A percentile compares a stretch with the other conserved stretches of the same genome.
Evolutionary conservation across 1,284 basidiomycete genomes (phyloP).

Genomic region (Heterobasidion parviporum): DNA sequence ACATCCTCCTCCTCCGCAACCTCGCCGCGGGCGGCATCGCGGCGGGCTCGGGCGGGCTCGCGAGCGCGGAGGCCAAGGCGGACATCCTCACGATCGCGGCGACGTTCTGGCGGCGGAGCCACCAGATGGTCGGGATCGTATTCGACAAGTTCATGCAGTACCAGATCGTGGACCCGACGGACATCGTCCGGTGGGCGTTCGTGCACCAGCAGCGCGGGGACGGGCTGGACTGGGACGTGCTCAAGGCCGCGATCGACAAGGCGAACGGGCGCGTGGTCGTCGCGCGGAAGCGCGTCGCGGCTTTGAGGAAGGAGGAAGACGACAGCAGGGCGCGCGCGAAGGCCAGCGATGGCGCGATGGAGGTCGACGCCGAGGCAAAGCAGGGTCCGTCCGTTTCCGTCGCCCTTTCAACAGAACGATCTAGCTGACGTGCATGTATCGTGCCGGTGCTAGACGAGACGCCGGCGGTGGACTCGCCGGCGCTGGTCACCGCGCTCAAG

Average conservation of each 20-base stretch:
- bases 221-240: conserved; percentile 74
- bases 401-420: conserved; percentile 3
- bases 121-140: conserved; percentile 84
- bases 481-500: conserved; percentile 60
- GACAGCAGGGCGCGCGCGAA: conserved; percentile 69
- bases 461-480: conserved; percentile 51
- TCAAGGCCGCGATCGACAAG: conserved; percentile 80
- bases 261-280: conserved; percentile 79
- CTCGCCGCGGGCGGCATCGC: conserved; percentile 36
- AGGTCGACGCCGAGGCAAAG: conserved; percentile 63
- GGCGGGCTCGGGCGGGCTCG: conserved; percentile 25
- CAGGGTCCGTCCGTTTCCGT: conserved; percentile 25
- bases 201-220: conserved; percentile 27
- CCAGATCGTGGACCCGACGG: conserved; percentile 90
- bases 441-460: conserved; percentile 31
- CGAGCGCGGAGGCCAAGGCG: conserved; percentile 51
- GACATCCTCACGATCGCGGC: conserved; percentile 68
- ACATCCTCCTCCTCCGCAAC: conserved; percentile 81
- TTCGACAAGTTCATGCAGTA: conserved; percentile 99
- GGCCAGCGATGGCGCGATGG: conserved; percentile 53
- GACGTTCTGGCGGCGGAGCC: conserved; percentile 74
- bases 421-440: neutral
- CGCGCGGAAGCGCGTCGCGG: conserved; percentile 63
- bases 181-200: conserved; percentile 88
- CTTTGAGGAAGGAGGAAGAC: conserved; percentile 80